A percentile compares a stretch with the other conserved stretches of the same genome.
These are phyloP conservation scores for Solanum chilense DNA, from an alignment of 257 asterid species.

Conservation along the genomic window DNA sequence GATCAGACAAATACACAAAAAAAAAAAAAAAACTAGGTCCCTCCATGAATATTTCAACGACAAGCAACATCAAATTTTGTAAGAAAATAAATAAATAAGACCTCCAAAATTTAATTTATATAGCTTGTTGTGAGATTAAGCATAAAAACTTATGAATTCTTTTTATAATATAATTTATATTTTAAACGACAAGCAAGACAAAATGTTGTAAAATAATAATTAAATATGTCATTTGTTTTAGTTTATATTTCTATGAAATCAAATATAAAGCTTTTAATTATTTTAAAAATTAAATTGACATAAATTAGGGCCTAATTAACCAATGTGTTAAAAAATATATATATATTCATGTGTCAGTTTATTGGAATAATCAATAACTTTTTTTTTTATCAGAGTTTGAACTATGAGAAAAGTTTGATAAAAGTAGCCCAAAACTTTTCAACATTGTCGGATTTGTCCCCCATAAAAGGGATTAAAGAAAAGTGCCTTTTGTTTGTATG, in stretches of 20 bases:
- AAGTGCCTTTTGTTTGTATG: background rate
- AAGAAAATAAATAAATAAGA: background rate
- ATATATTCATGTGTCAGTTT: constrained; percentile 25
- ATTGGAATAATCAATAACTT: constrained; percentile 20
- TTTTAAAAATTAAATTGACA: background rate
- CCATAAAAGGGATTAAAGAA: background rate
- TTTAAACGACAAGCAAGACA: background rate
- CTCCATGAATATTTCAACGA: background rate
- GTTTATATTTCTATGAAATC: background rate
- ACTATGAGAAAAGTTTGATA: background rate
- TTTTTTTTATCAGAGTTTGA: constrained; percentile 27
- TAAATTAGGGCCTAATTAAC: background rate
- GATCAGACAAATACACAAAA: background rate
- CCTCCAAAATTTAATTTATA: background rate
- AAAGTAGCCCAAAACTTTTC: constrained; percentile 8
- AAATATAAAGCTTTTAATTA: background rate
- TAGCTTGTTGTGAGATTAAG: background rate
- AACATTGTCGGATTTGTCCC: constrained; percentile 21
- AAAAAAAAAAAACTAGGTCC: background rate
- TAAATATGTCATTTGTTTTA: background rate
- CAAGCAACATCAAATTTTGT: background rate
- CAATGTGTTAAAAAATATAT: background rate
- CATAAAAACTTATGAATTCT: background rate
- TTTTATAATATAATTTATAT: background rate
- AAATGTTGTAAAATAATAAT: background rate